phyloP scores from a whole-genome alignment of 441 rosid species.

The Oxalis stricta region DNA sequence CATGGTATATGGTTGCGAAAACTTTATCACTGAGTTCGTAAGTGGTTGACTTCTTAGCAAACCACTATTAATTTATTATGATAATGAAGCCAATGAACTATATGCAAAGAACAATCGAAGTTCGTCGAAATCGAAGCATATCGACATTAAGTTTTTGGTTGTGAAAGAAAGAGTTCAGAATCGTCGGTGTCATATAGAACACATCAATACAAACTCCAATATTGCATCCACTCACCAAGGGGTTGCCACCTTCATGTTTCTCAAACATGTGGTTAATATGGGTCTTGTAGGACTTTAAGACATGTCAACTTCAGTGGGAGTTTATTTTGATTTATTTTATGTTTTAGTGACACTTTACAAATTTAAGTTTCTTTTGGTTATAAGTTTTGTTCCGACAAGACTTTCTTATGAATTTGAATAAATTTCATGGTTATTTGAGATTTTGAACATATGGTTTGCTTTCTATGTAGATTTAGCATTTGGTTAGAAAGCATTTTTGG shows the following conservation, averaged over 20 bases:
- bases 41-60: neutral
- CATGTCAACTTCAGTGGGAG: too few species aligned
- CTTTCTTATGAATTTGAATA: too few species aligned
- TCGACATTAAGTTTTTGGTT: neutral
- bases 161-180: neutral
- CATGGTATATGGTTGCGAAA: neutral
- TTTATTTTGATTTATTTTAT: too few species aligned
- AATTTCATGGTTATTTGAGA: too few species aligned
- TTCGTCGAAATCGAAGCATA: neutral
- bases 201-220: neutral
- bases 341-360: too few species aligned
- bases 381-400: too few species aligned
- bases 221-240: neutral
- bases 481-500: neutral
- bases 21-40: neutral
- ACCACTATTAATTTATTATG: neutral
- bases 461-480: neutral
- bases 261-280: neutral
- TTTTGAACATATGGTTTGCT: too few species aligned
- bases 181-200: neutral
- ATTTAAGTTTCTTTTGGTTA: too few species aligned
- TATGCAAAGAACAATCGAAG: neutral
- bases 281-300: neutral
- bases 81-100: neutral
- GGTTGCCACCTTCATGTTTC: neutral